These are phyloP conservation scores for Fusarium duplospermum DNA, from an alignment of 2,329 filamentous ascomycete genomes.

Conservation along the genomic window DNA sequence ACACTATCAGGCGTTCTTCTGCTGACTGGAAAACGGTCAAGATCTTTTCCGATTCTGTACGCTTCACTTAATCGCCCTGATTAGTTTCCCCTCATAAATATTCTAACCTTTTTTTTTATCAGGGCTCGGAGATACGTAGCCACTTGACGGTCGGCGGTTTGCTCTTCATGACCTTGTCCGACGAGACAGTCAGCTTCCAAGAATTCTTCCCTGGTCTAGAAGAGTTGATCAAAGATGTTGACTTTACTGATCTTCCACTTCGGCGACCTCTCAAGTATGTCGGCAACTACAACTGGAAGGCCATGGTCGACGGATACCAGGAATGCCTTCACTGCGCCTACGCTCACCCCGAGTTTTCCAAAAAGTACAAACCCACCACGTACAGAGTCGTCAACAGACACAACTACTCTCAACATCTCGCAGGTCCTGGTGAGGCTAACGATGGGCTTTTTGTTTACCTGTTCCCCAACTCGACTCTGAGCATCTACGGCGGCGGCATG, in stretches of 20 bases:
- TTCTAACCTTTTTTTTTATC: not conserved
- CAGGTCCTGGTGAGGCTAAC: conserved; percentile 62
- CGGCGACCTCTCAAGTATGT: conserved; percentile 65
- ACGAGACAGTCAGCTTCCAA: conserved; percentile 60
- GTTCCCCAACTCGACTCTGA: conserved; percentile 66
- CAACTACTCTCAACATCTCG: conserved; percentile 67
- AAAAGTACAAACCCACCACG: conserved; percentile 65
- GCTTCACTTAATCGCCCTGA: not conserved
- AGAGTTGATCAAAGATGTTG: conserved; percentile 58
- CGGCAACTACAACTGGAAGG: conserved; percentile 61
- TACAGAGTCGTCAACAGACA: conserved; percentile 65
- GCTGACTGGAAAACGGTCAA: not conserved
- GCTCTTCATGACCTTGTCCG: conserved; percentile 62
- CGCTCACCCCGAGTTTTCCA: conserved; percentile 66
- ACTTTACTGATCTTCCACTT: conserved; percentile 65
- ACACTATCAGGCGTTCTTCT: not conserved
- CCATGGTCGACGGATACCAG: conserved; percentile 35
- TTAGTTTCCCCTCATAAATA: not conserved
- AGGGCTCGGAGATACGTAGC: conserved; percentile 30
- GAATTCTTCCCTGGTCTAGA: conserved; percentile 66
- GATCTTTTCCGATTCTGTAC: not conserved
- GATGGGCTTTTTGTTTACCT: conserved; percentile 69
- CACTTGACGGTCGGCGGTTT: conserved; percentile 62
- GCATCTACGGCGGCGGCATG: conserved; percentile 69
- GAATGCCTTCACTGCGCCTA: conserved; percentile 70